Evolutionary conservation across 2,329 filamentous ascomycete genomes (phyloP).

Genomic region (Corynespora cassiicola): DNA sequence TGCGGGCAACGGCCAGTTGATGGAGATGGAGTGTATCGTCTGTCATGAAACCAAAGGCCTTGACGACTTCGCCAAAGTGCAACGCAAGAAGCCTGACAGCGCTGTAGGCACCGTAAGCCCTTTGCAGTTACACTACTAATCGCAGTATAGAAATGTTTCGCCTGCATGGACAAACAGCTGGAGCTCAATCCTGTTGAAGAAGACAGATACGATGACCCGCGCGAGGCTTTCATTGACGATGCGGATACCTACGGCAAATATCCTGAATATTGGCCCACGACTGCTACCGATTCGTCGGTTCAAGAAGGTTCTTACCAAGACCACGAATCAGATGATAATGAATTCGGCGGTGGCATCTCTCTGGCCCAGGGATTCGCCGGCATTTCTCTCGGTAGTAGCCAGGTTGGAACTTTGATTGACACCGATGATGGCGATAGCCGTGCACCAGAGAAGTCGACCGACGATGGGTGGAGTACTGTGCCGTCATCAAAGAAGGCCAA

Average conservation of each 20-base stretch:
- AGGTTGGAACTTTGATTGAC: constrained; percentile 24
- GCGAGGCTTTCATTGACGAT: constrained; percentile 24
- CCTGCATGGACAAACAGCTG: constrained; percentile 35
- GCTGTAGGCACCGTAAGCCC: constrained; percentile 47
- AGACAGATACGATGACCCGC: constrained; percentile 35
- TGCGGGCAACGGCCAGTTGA: constrained; percentile 43
- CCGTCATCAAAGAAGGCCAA: too few relatives aligned
- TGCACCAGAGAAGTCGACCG: background rate
- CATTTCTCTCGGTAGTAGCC: constrained; percentile 16
- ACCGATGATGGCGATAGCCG: constrained; percentile 17
- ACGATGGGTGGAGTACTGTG: constrained; percentile 18
- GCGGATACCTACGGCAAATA: constrained; percentile 17
- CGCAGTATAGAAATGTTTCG: constrained; percentile 31
- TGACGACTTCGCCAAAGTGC: constrained; percentile 57
- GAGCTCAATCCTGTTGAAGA: constrained; percentile 30
- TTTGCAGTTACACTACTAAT: constrained; percentile 11
- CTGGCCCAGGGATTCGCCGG: constrained; percentile 21
- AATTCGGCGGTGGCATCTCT: constrained; percentile 24
- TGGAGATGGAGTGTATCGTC: constrained; percentile 57
- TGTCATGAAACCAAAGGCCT: constrained; percentile 56
- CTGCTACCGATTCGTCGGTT: constrained; percentile 20
- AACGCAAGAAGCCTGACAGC: constrained; percentile 53
- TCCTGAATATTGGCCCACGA: constrained; percentile 28
- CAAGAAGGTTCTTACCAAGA: too few relatives aligned
- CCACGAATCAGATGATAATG: constrained; percentile 7